Evolutionary conservation across 1,284 basidiomycete genomes (phyloP), one percentile per base, ranked within the genome.

Genomic region (Xerocomus nothofagi): DNA sequence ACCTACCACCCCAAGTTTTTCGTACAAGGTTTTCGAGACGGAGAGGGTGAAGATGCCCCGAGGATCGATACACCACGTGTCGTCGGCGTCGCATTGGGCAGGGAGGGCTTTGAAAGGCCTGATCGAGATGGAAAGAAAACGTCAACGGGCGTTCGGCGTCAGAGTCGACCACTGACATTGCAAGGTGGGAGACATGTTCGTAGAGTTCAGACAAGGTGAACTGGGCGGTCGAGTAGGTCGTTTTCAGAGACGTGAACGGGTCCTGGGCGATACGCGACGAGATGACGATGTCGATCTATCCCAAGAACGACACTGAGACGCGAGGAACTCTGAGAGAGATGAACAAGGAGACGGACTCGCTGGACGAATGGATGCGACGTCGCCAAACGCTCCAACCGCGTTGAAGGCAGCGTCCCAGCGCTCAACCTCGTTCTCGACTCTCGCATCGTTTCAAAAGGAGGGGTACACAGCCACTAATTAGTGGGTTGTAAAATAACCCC

Each of bases 61-160:
- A 2, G 74, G 67, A 56, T 86, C 84, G 39, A 86, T 70, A 57
- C 80, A 82, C 86, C 86, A 88, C 2, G 71, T 73, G 50, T 85
- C 82, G 33, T 80, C 76, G 21, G 62, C 59, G 23, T 70, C 59
- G 5, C 59, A 30, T 4, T 68, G 63, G 3, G 72, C 59, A 27
- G 75, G 71, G 14, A 74, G 39, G 37, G 68, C 67, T 32, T 61
- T 67, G 47, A 77, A 59, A n/a, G 58, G 57, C 39, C 73, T 75
- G 39, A 49, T 40, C 40, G 40, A 42, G 30, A 49, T 34, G 24
- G 39, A 29, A n/a, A n/a, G 9, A 6, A 7, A 34, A 14, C 10
- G 4, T 39, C 37, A 44, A 17, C 20, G 17, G 12, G 24, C 7
- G 26, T 42, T 46, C n/a, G 21, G 11, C 6, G 18, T 42, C 9